Conservation (phyloP, 352 stramenopile genomes). For the Pythium guiyangense region DNA sequence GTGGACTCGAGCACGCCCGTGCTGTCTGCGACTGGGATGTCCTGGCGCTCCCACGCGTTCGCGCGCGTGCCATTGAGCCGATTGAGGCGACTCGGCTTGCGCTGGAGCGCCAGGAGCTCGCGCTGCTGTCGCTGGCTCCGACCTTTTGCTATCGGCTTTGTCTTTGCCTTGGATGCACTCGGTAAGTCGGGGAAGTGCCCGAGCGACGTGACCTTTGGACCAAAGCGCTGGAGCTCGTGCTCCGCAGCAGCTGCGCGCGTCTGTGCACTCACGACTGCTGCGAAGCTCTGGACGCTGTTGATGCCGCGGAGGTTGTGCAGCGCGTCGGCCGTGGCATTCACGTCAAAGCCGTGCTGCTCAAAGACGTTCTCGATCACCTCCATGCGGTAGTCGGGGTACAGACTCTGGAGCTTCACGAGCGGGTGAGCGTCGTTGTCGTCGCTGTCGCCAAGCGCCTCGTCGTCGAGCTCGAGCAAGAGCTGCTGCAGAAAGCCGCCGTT, state of each 20-base stretch:
- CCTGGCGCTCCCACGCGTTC: constrained; percentile 32
- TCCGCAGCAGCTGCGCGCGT: constrained; percentile 15
- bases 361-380: constrained; percentile 64
- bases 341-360: constrained; percentile 49
- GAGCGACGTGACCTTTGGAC: constrained; percentile 37
- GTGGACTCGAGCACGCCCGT: constrained; percentile 31
- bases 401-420: constrained; percentile 39
- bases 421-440: constrained; percentile 34
- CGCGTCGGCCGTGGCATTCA: constrained; percentile 44
- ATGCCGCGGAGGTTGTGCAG: constrained; percentile 52
- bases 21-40: constrained; percentile 9
- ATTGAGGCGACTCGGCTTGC: too few species aligned
- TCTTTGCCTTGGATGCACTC: constrained; percentile 24
- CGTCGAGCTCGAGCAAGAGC: constrained; percentile 49
- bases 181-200: constrained; percentile 49
- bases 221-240: constrained; percentile 17
- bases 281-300: constrained; percentile 58
- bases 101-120: too few species aligned
- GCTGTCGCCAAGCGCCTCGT: constrained; percentile 24
- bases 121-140: constrained; percentile 18
- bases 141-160: too few species aligned
- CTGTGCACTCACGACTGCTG: constrained; percentile 39
- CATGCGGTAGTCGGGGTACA: constrained; percentile 54
- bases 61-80: constrained; percentile 9
- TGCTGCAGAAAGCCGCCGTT: constrained; percentile 67